A percentile compares a stretch with the other conserved stretches of the same genome.
These are phyloP conservation scores for Cydonia oblonga DNA, from an alignment of 331 rosid species.

Conservation along the genomic window DNA sequence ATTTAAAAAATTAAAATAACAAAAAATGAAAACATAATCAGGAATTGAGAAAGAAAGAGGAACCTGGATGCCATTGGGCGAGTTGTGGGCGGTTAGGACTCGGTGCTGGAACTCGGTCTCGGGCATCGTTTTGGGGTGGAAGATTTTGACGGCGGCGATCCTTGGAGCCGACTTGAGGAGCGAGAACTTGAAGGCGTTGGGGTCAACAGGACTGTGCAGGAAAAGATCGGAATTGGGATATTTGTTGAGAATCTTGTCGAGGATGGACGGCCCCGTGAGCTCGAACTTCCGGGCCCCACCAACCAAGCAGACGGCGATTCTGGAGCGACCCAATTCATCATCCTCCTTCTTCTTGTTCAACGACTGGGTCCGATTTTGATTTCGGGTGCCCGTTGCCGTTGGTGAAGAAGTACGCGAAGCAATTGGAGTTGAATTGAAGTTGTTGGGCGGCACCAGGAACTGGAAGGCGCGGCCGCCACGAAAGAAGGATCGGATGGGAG, in stretches of 20 bases:
- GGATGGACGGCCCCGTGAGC: slow-evolving; percentile 76
- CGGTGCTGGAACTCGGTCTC: slow-evolving; percentile 54
- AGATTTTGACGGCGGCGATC: slow-evolving; percentile 49
- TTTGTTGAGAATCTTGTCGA: slow-evolving; percentile 36
- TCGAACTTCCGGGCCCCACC: slow-evolving; percentile 97
- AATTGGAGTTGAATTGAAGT: background rate
- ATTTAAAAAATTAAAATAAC: too few species aligned
- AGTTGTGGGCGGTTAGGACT: slow-evolving; percentile 55
- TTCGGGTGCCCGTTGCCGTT: background rate
- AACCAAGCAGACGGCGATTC: slow-evolving; percentile 81
- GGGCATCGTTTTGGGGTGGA: slow-evolving; percentile 42
- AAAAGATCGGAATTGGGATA: slow-evolving; percentile 88
- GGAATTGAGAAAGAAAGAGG: background rate
- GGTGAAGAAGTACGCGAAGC: too few species aligned
- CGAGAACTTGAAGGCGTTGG: slow-evolving; percentile 55
- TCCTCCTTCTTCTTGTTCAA: slow-evolving; percentile 11
- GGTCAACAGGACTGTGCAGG: slow-evolving; percentile 54
- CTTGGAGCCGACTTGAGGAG: slow-evolving; percentile 50
- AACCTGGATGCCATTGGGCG: slow-evolving; percentile 95
- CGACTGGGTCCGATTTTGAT: background rate
- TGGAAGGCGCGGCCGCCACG: slow-evolving; percentile 6
- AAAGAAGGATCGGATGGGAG: slow-evolving; percentile 32
- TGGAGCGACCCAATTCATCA: slow-evolving; percentile 42
- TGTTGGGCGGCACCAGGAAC: background rate
- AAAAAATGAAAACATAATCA: background rate